Conservation (phyloP, 495 filamentous ascomycete genomes). For the Tirmania nivea region DNA sequence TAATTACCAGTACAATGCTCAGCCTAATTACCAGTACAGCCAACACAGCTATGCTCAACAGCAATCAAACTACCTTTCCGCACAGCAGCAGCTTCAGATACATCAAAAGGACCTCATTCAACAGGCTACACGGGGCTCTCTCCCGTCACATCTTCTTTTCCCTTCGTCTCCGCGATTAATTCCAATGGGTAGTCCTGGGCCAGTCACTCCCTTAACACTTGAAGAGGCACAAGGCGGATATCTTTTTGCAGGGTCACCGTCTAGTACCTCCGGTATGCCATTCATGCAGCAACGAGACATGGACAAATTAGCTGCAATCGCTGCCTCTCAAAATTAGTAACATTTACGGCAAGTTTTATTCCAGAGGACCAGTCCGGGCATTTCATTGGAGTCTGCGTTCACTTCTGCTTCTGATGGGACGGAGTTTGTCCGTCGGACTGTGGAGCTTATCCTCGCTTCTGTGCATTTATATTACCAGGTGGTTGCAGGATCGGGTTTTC, state of each 20-base stretch:
- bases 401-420: too few species aligned
- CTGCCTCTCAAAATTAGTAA: constrained; percentile 2
- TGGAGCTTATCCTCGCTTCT: too few species aligned
- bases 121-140: constrained; percentile 28
- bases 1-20: background rate
- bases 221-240: constrained; percentile 34
- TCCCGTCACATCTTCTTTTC: constrained; percentile 22
- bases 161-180: constrained; percentile 41
- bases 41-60: constrained; percentile 1
- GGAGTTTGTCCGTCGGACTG: too few species aligned
- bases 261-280: background rate
- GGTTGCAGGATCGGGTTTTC: too few species aligned
- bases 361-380: too few species aligned
- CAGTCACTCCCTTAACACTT: constrained; percentile 54
- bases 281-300: background rate
- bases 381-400: too few species aligned
- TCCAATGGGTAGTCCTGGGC: constrained; percentile 52
- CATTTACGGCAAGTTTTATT: background rate
- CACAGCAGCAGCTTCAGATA: constrained; percentile 27
- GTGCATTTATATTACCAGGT: too few species aligned
- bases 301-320: background rate
- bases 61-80: constrained; percentile 8
- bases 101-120: constrained; percentile 41
- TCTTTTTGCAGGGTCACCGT: constrained; percentile 22
- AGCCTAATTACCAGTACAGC: constrained; percentile 17